A percentile compares a stretch with the other conserved stretches of the same genome.
phyloP scores from a whole-genome alignment of 495 filamentous ascomycete species.

The Acidomyces sp. region DNA sequence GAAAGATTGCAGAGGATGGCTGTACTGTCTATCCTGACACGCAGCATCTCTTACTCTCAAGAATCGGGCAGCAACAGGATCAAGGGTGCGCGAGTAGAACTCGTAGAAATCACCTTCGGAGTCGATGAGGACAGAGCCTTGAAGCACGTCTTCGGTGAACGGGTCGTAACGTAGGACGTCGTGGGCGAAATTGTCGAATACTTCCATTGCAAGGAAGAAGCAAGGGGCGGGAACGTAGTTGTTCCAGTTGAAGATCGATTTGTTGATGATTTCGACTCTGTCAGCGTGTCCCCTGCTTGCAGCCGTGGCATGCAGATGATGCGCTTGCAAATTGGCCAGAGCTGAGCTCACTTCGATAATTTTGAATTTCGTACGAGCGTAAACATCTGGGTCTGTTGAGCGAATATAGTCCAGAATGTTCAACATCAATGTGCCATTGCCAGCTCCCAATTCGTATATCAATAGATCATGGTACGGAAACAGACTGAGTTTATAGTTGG shows the following conservation, averaged over 20 bases:
- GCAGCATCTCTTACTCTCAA: slow-evolving; percentile 60
- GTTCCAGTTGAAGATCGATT: slow-evolving; percentile 89
- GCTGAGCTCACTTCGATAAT: slow-evolving; percentile 86
- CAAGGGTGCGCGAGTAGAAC: slow-evolving; percentile 67
- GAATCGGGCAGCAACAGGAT: slow-evolving; percentile 73
- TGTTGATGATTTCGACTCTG: slow-evolving; percentile 87
- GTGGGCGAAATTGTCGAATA: slow-evolving; percentile 97
- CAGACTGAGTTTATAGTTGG: slow-evolving; percentile 86
- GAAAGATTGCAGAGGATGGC: slow-evolving; percentile 30
- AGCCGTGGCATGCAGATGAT: slow-evolving; percentile 51
- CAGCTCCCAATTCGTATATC: slow-evolving; percentile 97
- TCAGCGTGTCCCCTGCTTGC: slow-evolving; percentile 58
- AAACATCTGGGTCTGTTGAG: slow-evolving; percentile 76
- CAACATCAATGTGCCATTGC: slow-evolving; percentile 93
- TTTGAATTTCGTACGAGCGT: slow-evolving; percentile 83
- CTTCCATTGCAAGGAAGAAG: slow-evolving; percentile 97
- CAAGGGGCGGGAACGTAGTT: slow-evolving; percentile 74
- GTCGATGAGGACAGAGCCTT: slow-evolving; percentile 80
- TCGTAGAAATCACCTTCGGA: slow-evolving; percentile 80
- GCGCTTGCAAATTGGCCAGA: slow-evolving; percentile 63
- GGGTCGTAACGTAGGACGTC: slow-evolving; percentile 82
- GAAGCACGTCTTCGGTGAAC: slow-evolving; percentile 58
- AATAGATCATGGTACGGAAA: slow-evolving; percentile 95
- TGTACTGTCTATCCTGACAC: slow-evolving; percentile 38
- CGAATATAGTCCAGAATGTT: slow-evolving; percentile 97